Evolutionary conservation across 805 yeast species (phyloP), one percentile per base, ranked within the genome.

Genomic region (Zygosaccharomyces bisporus): DNA sequence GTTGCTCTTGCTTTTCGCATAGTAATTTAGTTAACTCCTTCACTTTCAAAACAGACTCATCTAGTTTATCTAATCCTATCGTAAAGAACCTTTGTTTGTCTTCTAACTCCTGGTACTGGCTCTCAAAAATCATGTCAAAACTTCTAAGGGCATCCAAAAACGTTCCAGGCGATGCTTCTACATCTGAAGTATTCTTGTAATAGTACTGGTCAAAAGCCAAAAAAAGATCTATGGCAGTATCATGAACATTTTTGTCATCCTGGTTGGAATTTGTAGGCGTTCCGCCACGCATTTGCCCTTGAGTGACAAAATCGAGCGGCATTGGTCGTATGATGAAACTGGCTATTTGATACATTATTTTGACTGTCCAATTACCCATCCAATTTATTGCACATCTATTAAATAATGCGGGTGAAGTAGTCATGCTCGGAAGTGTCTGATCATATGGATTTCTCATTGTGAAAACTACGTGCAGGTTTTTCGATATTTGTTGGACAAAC

Each of bases 381-480:
- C 91, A 86, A 56, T 83, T 79, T 30, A 91, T 64, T 1, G 87
- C 95, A 69, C 97, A 90, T 57, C 98, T 70, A 57, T 90, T 90
- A 64, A 87, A 82, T 25, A 90, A 67, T 0, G 97, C 97, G 0
- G 96, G 95, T 0, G 96, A 90, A 0, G 88, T 71, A 2, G 83
- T 71, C 10, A 81, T 71, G 14, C 73, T 75, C 0, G 81, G 70
- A 6, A 60, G 52, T 5, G 44, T 33, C 1, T 46, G 31, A 2
- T 55, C 50, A 12, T 71, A 64, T 0, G 79, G 75, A 21, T 81
- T 81, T 45, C 79, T 76, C 50, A 87, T 74, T 0, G 89, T 85
- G 58, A 91, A 87, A 0, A 88, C 77, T 19, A 89, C 90, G 61
- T 91, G 98, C 14, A 91, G 68, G 53, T 89, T 86, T 17, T 68